Base-by-base conservation (phyloP, 1,284 basidiomycete genomes). In the Puccinia novopanici region DNA sequence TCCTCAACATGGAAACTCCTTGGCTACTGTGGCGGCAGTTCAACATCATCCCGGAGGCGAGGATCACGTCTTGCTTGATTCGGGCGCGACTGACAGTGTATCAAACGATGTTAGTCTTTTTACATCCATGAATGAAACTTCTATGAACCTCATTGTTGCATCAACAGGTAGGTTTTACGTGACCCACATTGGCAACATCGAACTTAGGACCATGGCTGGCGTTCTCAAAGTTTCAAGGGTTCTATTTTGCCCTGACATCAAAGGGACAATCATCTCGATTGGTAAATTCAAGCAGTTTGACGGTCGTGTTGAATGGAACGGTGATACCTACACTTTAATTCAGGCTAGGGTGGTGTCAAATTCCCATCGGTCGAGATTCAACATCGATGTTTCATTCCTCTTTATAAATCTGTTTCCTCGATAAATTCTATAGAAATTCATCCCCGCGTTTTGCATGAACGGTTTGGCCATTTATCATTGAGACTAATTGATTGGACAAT, bases 1-100 rank as follows among this genome's bases (percentile, higher is more conserved):
- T 52, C 12, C 12, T 52, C 19, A 52, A 17, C 4, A 12, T 17
- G 37, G 24, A 1, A 40, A 4, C 8, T 15, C 5, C 22, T 15
- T 68, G 12, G 65, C 40, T 2, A 9, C 37, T 4, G n/a, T n/a
- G n/a, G n/a, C n/a, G n/a, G n/a, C n/a, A n/a, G 22, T 68, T 8
- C 4, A 68, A 17, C n/a, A 30, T 19, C 22, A 42, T 9, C 4
- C 17, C 3, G 17, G 22, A 3, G 15, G 22, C 17, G 40, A 22
- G 22, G 22, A 42, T 13, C 24, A n/a, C 19, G 65, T n/a, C 5
- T 17, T 75, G 3, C 15, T 59, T 2, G 73, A 75, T 27, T 59
- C 55, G 8, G 73, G 73, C 3, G 55, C 73, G 2, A 61, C 73
- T 9, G 54, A 75, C 34, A 27, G 55, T 57, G 72, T 74, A 4